phyloP scores from a whole-genome alignment of 805 yeast species.

The Debaryomyces tyrocola region DNA sequence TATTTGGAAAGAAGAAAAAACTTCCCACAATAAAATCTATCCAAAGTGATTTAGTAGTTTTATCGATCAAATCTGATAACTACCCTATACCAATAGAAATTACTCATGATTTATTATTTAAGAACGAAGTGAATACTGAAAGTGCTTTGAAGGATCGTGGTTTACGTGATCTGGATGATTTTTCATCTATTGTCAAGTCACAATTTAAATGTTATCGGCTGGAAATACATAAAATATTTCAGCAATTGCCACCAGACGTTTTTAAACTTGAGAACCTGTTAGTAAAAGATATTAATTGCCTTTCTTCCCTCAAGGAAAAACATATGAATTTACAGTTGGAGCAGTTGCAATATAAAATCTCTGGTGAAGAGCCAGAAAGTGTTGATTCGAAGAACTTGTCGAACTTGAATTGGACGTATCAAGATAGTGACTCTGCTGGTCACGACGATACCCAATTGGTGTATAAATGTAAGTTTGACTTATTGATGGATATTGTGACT shows the following conservation, averaged over 20 bases:
- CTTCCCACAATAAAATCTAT: conserved; percentile 24
- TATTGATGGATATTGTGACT: conserved; percentile 4
- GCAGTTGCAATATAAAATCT: conserved; percentile 13
- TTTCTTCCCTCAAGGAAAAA: conserved; percentile 26
- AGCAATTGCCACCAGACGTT: conserved; percentile 22
- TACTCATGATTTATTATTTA: conserved; percentile 33
- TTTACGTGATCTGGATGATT: conserved; percentile 20
- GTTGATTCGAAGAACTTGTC: conserved; percentile 6
- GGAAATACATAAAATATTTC: conserved; percentile 17
- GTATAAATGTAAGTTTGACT: conserved; percentile 1
- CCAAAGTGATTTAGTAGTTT: conserved; percentile 28
- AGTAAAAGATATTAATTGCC: conserved; percentile 28
- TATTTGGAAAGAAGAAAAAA: conserved; percentile 6
- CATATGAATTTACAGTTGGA: conserved; percentile 22
- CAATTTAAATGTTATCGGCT: conserved; percentile 19
- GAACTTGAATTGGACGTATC: neutral
- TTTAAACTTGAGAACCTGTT: conserved; percentile 29
- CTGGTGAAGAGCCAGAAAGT: conserved; percentile 1
- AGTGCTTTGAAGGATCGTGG: neutral
- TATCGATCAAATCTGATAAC: conserved; percentile 30
- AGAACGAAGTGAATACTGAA: conserved; percentile 12
- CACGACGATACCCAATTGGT: neutral
- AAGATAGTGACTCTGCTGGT: neutral
- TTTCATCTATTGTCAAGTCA: conserved; percentile 20
- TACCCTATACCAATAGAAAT: conserved; percentile 39